These are phyloP conservation scores for Phaeosphaeria sp. DNA, from an alignment of 2,329 filamentous ascomycete species.

Conservation along the genomic window DNA sequence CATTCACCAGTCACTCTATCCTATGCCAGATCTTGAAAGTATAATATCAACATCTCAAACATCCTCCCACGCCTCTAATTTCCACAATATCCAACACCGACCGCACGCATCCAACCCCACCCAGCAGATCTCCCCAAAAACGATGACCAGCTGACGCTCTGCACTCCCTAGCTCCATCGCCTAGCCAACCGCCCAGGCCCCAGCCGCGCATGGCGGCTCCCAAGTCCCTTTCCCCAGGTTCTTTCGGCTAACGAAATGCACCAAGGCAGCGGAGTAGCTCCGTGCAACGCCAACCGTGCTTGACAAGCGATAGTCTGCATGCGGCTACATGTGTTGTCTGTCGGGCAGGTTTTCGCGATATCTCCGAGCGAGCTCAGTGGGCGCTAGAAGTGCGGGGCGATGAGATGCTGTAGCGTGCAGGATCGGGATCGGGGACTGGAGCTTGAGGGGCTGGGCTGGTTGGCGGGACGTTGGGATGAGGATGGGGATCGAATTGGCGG, in stretches of 20 bases:
- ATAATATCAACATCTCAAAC: neutral
- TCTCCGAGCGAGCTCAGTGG: neutral
- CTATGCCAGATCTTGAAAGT: no score
- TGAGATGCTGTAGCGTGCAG: neutral
- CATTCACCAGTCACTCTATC: no score
- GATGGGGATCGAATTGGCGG: neutral
- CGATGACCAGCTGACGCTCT: neutral
- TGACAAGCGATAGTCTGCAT: neutral
- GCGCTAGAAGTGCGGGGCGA: neutral
- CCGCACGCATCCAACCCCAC: neutral
- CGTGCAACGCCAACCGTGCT: neutral
- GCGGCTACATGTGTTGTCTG: neutral
- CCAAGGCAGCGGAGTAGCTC: neutral
- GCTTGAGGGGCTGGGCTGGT: no score
- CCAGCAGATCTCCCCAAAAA: neutral
- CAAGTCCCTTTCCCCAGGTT: slow-evolving; percentile 4
- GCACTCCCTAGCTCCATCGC: neutral
- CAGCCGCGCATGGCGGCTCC: neutral
- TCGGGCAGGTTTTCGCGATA: neutral
- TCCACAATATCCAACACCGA: neutral
- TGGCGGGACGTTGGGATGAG: neutral
- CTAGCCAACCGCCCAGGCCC: neutral
- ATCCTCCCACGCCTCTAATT: no score
- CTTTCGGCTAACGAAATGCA: neutral
- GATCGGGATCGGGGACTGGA: neutral